Base-by-base conservation (phyloP, 1,284 basidiomycete species). In the Irpex lacteus region DNA sequence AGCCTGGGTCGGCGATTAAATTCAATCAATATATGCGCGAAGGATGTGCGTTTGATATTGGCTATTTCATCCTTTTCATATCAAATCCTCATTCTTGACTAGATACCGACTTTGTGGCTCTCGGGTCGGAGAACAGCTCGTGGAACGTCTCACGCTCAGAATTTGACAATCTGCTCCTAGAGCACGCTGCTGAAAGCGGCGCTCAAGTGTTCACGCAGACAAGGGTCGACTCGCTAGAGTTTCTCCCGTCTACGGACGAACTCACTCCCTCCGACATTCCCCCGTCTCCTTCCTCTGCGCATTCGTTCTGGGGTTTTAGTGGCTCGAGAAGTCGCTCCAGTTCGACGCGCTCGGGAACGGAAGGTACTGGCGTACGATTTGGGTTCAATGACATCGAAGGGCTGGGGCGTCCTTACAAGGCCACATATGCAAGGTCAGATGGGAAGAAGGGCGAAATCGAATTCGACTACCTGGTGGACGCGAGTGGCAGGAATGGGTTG, bases 401-500 rank as follows among this genome's bases (percentile, higher is more conserved):
- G 21, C 49, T 70, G 6, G 72, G 73, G 1, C 63, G 72, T 4
- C 75, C 76, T 6, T 56, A 68, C 2, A 69, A 70, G 32, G 75
- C 73, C 34, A 40, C 60, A n/a, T 78, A 75, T 49, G 69, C 71
- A 44, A 70, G 70, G 8, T 67, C 67, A 1, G 65, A 65, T 26
- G 74, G 74, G 1, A 66, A 53, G 13, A 70, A 63, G 40, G 70
- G 71, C 47, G 73, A 73, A 19, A 89, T 88, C 11, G 78, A 78
- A 0, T 92, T 91, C 64, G 81, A 85, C 54, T 85, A 87, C 68
- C 71, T 92, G 34, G 81, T 92, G 26, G 90, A 92, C 71, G 90
- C 90, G 4, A 87, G 85, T 26, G 90, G 90, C 40, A 83, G 90
- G 13, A 78, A 82, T 0, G 90, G 90, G 1, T 70, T 92, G 60